These are phyloP conservation scores for Amauroascus niger DNA, from an alignment of 2,329 filamentous ascomycete species.

Conservation along the genomic window DNA sequence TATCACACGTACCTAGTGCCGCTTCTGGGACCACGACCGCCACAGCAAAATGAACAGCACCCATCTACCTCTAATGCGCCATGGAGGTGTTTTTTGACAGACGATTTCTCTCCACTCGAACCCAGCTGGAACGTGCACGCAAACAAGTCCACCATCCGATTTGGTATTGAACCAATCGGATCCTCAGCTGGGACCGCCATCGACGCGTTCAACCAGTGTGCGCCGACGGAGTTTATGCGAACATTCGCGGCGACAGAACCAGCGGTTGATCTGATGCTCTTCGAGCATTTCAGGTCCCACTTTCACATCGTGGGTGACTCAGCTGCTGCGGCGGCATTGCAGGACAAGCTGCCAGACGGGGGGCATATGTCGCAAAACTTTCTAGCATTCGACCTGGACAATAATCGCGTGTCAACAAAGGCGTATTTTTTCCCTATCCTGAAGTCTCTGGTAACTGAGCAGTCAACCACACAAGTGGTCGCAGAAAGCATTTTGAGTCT, in stretches of 20 bases:
- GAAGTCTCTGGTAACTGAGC: not conserved
- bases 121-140: conserved; percentile 3
- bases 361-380: conserved; percentile 4
- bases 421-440: conserved; percentile 9
- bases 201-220: conserved; percentile 1
- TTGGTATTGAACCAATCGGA: conserved; percentile 2
- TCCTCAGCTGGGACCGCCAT: not conserved
- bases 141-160: not conserved
- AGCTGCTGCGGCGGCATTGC: not conserved
- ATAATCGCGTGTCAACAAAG: not conserved
- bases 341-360: not conserved
- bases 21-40: not conserved
- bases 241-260: not conserved
- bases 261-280: not conserved
- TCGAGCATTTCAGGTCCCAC: not conserved
- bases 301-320: not conserved
- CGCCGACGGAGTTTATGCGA: not conserved
- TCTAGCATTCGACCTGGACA: conserved; percentile 4
- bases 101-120: conserved; percentile 4
- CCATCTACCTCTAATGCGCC: not conserved
- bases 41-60: not conserved
- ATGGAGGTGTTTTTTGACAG: conserved; percentile 4
- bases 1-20: conserved; percentile 4
- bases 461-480: not conserved
- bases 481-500: conserved; percentile 1